These are phyloP conservation scores for Rhododendron ferrugineum DNA, from an alignment of 148 eudicot species.

Conservation along the genomic window DNA sequence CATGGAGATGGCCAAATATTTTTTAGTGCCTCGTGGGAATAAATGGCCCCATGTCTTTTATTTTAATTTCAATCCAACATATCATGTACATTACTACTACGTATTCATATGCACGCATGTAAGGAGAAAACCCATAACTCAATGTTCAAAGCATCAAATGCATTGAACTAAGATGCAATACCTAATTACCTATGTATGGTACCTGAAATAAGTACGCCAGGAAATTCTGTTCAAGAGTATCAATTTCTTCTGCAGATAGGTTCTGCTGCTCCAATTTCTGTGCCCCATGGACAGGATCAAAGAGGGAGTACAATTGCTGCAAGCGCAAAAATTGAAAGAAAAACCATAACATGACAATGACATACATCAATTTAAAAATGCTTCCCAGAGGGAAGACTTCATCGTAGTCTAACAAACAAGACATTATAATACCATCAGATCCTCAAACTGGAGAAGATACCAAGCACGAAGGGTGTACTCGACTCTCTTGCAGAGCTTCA, in stretches of 20 bases:
- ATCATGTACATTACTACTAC: background rate
- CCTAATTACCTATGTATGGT: constrained; percentile 1
- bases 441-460: constrained; percentile 85
- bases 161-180: constrained; percentile 3
- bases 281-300: constrained; percentile 87
- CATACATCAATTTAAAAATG: background rate
- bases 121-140: background rate
- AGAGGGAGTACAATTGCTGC: constrained; percentile 68
- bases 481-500: constrained; percentile 78
- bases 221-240: constrained; percentile 86
- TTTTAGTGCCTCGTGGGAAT: too few relatives aligned
- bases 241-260: constrained; percentile 63
- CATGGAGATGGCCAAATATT: background rate
- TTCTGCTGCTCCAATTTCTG: constrained; percentile 79
- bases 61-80: background rate
- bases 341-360: background rate
- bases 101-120: background rate
- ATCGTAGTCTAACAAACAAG: background rate
- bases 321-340: background rate
- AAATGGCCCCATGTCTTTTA: background rate
- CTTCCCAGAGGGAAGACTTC: background rate
- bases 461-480: constrained; percentile 88
- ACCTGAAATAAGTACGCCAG: constrained; percentile 78
- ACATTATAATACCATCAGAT: constrained; percentile 59
- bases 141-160: constrained; percentile 2